These are phyloP conservation scores for Trichosporon asahii DNA, from an alignment of 1,284 basidiomycete species.

Conservation along the genomic window DNA sequence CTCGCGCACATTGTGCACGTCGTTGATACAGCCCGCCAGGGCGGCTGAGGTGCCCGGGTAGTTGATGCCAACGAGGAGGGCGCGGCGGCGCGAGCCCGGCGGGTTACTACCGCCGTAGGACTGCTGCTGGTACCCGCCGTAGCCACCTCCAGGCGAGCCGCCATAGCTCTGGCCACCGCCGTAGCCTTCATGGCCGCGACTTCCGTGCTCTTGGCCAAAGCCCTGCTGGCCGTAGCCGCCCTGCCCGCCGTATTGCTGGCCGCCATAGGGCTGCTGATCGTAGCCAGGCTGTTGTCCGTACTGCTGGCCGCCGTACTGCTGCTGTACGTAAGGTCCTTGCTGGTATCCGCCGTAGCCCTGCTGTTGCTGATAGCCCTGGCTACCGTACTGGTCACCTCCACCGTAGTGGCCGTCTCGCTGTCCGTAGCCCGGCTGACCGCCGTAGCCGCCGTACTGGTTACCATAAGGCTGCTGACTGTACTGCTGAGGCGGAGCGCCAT, in stretches of 20 bases:
- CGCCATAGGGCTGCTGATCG: not conserved
- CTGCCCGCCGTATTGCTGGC: not conserved
- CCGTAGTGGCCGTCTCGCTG: not conserved
- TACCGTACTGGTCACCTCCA: not conserved
- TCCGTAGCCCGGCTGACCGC: too few species aligned
- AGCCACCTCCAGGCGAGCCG: not conserved
- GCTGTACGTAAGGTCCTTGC: not conserved
- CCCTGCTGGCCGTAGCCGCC: not conserved
- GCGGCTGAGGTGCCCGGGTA: constrained; percentile 65
- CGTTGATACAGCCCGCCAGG: constrained; percentile 81
- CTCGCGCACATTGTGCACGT: constrained; percentile 68
- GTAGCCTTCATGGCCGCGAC: not conserved
- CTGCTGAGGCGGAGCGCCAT: not conserved
- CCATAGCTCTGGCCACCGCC: not conserved
- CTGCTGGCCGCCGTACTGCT: constrained; percentile 5
- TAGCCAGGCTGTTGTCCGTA: constrained; percentile 7
- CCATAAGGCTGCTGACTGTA: not conserved
- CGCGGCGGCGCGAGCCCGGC: constrained; percentile 8
- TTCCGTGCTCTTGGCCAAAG: not conserved
- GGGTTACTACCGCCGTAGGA: not conserved
- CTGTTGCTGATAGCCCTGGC: not conserved
- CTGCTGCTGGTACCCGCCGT: not conserved
- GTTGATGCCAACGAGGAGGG: constrained; percentile 57
- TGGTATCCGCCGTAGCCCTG: not conserved
- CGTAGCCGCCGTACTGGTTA: not conserved